phyloP scores from a whole-genome alignment of 2,329 filamentous ascomycete genomes.

The Diaporthe helianthi region DNA sequence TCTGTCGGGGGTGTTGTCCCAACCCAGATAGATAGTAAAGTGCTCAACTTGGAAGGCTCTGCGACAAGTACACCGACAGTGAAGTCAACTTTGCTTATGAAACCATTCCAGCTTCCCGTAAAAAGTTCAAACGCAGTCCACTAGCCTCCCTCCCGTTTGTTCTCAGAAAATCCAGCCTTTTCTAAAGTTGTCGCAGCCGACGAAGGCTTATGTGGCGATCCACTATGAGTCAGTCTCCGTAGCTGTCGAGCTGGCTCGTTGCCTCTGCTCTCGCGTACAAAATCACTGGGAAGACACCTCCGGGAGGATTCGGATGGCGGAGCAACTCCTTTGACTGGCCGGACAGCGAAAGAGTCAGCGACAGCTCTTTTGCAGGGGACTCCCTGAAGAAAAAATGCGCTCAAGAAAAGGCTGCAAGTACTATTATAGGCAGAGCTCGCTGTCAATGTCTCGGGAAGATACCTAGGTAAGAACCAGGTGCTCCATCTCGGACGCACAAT shows the following conservation, averaged over 20 bases:
- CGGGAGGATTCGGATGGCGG: not conserved
- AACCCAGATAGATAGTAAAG: not conserved
- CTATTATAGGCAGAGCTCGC: not conserved
- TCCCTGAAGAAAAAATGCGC: not conserved
- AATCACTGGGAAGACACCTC: slow-evolving; percentile 41
- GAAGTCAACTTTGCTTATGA: not conserved
- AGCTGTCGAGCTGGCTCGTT: slow-evolving; percentile 48
- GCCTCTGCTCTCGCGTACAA: slow-evolving; percentile 41
- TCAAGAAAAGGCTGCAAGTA: not conserved
- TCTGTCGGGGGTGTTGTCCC: not conserved
- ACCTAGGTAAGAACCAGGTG: not conserved
- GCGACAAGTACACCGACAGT: not conserved
- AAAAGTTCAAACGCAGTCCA: slow-evolving; percentile 51
- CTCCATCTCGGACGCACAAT: slow-evolving; percentile 12
- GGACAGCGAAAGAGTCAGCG: not conserved
- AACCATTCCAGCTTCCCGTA: slow-evolving; percentile 49
- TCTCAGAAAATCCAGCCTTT: slow-evolving; percentile 48
- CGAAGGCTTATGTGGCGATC: slow-evolving; percentile 54
- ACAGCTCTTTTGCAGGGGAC: not conserved
- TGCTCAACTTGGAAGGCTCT: no score
- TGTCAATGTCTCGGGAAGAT: slow-evolving; percentile 30
- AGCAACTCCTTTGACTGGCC: not conserved
- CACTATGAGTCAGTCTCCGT: slow-evolving; percentile 56
- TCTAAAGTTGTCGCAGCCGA: slow-evolving; percentile 46
- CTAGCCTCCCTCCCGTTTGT: slow-evolving; percentile 50